phyloP scores from a whole-genome alignment of 305 asterid species.

The Petunia hybrid region DNA sequence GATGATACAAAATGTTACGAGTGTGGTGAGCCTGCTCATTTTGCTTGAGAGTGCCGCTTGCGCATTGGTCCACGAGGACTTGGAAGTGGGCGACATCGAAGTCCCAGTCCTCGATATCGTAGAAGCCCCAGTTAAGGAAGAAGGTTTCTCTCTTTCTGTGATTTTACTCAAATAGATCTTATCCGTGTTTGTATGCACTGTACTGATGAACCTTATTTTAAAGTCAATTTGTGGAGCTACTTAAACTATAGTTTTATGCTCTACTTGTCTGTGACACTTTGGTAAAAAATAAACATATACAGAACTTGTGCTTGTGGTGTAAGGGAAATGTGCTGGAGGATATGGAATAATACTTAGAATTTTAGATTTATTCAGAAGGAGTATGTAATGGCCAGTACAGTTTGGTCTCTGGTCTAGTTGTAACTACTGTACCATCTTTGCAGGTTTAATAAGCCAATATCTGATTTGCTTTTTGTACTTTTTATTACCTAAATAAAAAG shows the following conservation, averaged over 20 bases:
- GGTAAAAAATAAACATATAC: no score
- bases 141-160: conserved; percentile 41
- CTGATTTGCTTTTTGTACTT: neutral
- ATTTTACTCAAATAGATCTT: neutral
- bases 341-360: no score
- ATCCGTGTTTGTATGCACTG: neutral
- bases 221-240: neutral
- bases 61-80: conserved; percentile 50
- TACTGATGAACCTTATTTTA: neutral
- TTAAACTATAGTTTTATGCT: neutral
- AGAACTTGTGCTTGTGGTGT: no score
- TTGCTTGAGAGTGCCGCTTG: conserved; percentile 64
- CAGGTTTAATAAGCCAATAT: neutral
- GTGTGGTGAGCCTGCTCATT: conserved; percentile 70
- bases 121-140: conserved; percentile 65
- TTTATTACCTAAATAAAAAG: neutral
- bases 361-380: no score
- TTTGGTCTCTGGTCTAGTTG: no score
- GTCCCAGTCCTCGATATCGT: conserved; percentile 58
- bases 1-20: conserved; percentile 60
- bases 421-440: neutral
- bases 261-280: neutral
- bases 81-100: conserved; percentile 54
- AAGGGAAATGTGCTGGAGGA: no score
- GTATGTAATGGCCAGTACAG: no score